phyloP scores from a whole-genome alignment of 192 early-diverging fungal species.

The Cetraspora pellucida region DNA sequence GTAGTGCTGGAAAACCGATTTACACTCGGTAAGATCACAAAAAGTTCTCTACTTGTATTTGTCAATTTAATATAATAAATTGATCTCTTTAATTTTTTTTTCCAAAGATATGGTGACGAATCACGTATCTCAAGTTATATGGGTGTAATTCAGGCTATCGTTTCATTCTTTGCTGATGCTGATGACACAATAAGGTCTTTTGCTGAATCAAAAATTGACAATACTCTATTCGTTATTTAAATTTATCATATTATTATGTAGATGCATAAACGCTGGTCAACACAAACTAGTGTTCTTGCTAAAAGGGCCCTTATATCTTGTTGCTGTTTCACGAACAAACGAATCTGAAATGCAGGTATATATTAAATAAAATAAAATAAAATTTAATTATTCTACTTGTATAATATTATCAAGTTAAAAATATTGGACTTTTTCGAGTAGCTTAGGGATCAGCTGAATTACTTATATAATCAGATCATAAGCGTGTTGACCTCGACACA shows the following conservation, averaged over 20 bases:
- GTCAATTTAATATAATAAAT: neutral
- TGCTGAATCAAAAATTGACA: neutral
- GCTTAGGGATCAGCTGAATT: conserved; percentile 77
- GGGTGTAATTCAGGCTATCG: conserved; percentile 88
- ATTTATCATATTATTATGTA: conserved; percentile 20
- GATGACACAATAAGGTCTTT: conserved; percentile 73
- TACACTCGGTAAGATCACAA: conserved; percentile 66
- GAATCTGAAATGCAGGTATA: conserved; percentile 73
- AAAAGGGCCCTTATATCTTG: conserved; percentile 80
- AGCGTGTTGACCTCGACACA: conserved; percentile 80
- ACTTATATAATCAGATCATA: conserved; percentile 82
- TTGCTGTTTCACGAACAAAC: conserved; percentile 77
- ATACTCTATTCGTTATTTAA: conserved; percentile 16
- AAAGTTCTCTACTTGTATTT: neutral
- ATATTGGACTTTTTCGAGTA: conserved; percentile 36
- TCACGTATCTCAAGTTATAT: conserved; percentile 81
- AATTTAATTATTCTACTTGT: neutral
- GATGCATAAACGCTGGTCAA: conserved; percentile 67
- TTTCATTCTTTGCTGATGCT: conserved; percentile 81
- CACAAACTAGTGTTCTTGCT: conserved; percentile 84
- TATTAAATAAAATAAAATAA: neutral
- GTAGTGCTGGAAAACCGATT: conserved; percentile 93
- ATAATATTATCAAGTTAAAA: neutral
- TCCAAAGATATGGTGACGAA: conserved; percentile 81
- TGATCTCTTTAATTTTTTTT: neutral